Evolutionary conservation across 306 rosid species (phyloP), one percentile per base, ranked within the genome.

Genomic region (Prunus armeniaca): DNA sequence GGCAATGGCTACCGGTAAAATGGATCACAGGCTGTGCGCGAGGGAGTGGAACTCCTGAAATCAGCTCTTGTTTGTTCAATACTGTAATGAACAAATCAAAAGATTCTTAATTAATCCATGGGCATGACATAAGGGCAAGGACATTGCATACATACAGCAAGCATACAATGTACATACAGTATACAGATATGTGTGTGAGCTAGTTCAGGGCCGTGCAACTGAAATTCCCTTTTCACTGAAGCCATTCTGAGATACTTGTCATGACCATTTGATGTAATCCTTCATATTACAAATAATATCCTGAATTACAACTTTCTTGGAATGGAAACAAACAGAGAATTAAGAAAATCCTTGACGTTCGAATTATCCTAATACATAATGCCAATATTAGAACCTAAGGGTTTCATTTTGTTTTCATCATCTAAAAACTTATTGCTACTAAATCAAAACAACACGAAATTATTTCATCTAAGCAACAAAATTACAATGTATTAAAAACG

Each of bases 1-100:
- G 68, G 72, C 81, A 78, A 17, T 41, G 76, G 51, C 61, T 64
- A 65, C 75, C 78, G 15, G 88, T 73, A 54, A 77, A 81, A 76
- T 89, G 92, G 81, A 80, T 38, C 13, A 38, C 56, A 22, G 75
- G 75, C 13, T 72, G 89, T 6, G 76, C 70, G 45, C 69, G 68
- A 12, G 88, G 82, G 67, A 85, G 78, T 65, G 78, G 73, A 63
- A 81, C 85, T 63, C 76, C 89, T 2, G 87, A 83, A 83, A 86
- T 49, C 19, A 78, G 71, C 34, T 78, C 88, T 19, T 87, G 87
- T 60, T 68, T 82, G 69, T 79, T 84, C 80, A 87, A 80, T 30
- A 78, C 97, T 95, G 89, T 82, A 73, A 28, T 19, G 57, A 71
- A 52, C 24, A 70, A 24, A 60, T 18, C 32, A 47, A 56, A 77